Evolutionary conservation across 2,329 filamentous ascomycete species (phyloP).

Genomic region (Neofusicoccum kwambonambiense): DNA sequence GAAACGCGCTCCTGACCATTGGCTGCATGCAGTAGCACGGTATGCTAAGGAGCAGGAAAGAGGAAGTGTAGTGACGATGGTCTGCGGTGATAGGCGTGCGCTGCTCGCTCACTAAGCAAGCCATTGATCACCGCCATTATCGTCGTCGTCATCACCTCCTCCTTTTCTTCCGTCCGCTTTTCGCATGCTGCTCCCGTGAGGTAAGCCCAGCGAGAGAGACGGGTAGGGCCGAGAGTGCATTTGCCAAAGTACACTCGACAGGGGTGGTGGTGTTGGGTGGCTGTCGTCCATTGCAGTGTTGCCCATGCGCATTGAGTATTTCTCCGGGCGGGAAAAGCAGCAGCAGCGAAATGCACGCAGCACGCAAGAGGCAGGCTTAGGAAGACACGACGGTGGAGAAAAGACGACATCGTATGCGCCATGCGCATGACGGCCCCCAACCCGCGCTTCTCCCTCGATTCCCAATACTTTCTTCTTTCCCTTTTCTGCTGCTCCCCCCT

Average conservation of each 20-base stretch:
- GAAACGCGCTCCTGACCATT: background rate
- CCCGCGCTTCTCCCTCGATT: background rate
- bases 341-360: background rate
- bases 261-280: background rate
- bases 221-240: background rate
- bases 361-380: background rate
- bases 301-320: background rate
- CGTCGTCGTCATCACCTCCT: constrained; percentile 9
- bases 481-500: background rate
- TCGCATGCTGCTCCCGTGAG: background rate
- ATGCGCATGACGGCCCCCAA: constrained; percentile 4
- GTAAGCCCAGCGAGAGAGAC: background rate
- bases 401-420: background rate
- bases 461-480: background rate
- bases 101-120: constrained; percentile 14
- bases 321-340: background rate
- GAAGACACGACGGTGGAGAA: too few relatives aligned
- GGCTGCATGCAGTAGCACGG: background rate
- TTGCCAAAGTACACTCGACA: background rate
- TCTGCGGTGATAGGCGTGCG: background rate
- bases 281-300: background rate
- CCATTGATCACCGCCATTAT: constrained; percentile 8
- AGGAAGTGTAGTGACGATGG: background rate
- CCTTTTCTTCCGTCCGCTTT: background rate
- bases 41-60: background rate